phyloP scores from a whole-genome alignment of 2,329 filamentous ascomycete species.

The Hymenoscyphus linearis region DNA sequence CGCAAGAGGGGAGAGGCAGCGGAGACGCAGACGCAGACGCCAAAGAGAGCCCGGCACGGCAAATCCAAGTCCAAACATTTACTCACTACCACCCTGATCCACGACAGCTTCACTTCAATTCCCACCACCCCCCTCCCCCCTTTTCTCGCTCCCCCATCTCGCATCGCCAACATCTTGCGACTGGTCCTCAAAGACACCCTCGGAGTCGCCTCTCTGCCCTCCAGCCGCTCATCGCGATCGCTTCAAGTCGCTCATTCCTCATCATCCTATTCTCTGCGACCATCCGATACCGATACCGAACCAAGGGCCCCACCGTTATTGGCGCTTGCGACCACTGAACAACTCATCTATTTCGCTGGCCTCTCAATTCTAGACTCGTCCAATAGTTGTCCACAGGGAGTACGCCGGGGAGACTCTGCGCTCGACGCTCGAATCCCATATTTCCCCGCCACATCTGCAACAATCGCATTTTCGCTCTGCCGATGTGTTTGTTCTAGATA shows the following conservation, averaged over 20 bases:
- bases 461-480: constrained; percentile 4
- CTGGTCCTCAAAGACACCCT: not conserved
- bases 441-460: not conserved
- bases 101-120: not conserved
- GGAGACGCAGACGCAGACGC: too few species aligned
- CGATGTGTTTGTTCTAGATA: constrained; percentile 24
- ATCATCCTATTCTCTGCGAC: not conserved
- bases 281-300: too few species aligned
- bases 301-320: not conserved
- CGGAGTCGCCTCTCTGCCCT: not conserved
- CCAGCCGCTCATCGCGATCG: not conserved
- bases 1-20: not conserved
- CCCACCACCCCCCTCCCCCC: not conserved
- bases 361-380: not conserved
- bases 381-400: not conserved
- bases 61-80: not conserved
- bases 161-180: not conserved
- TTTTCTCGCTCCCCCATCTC: not conserved
- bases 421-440: not conserved
- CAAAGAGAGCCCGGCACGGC: not conserved
- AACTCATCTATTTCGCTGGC: not conserved
- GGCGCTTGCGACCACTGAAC: not conserved
- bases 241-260: not conserved
- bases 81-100: not conserved
- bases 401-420: not conserved